A percentile compares a stretch with the other conserved stretches of the same genome.
phyloP scores from a whole-genome alignment of 2,329 filamentous ascomycete genomes.

The Fonsecaea monophora region DNA sequence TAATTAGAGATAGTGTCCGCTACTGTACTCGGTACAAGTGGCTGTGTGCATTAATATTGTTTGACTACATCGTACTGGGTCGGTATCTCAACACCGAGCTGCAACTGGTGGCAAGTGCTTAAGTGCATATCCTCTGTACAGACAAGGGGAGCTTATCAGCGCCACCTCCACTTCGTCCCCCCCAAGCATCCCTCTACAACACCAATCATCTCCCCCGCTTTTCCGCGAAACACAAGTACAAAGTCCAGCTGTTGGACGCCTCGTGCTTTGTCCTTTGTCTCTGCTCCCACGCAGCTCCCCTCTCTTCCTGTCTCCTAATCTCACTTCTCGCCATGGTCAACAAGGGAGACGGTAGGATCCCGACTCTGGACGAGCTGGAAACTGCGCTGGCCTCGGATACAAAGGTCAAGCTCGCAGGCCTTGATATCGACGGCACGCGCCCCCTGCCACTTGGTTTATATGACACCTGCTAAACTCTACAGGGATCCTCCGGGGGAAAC shows the following conservation, averaged over 20 bases:
- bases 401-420: constrained; percentile 84
- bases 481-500: constrained; percentile 78
- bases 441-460: background rate
- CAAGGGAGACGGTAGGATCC: constrained; percentile 27
- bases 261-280: constrained; percentile 11
- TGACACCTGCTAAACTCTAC: constrained; percentile 21
- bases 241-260: constrained; percentile 1
- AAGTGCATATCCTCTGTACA: background rate
- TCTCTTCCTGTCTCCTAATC: background rate
- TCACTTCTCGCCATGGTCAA: constrained; percentile 25
- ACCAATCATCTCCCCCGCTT: constrained; percentile 23
- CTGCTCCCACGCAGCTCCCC: background rate
- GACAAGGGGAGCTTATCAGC: constrained; percentile 15
- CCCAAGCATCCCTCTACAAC: constrained; percentile 1
- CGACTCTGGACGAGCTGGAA: constrained; percentile 71
- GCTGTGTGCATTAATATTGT: background rate
- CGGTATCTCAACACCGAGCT: constrained; percentile 8
- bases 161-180: constrained; percentile 2
- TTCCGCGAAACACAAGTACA: constrained; percentile 11
- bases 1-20: too few species aligned
- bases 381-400: constrained; percentile 72
- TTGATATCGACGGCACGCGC: constrained; percentile 76
- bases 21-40: too few species aligned
- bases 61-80: background rate
- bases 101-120: background rate